phyloP scores from a whole-genome alignment of 164 flowering plant genomes.

The Aristolochia contorta region DNA sequence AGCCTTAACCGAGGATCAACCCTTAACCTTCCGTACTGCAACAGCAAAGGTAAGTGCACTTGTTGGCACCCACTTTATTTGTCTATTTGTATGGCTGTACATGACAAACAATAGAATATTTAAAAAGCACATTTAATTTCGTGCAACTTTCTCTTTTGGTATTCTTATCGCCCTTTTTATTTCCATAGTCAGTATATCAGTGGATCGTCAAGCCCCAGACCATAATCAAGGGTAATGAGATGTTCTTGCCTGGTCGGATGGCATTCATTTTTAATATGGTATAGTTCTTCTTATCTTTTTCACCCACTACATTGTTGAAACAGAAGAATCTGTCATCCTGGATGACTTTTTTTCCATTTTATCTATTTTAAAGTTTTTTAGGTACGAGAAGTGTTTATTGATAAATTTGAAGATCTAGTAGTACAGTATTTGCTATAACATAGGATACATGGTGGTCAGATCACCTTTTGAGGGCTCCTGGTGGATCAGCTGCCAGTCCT shows the following conservation, averaged over 20 bases:
- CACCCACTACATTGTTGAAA: neutral
- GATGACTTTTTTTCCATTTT: neutral
- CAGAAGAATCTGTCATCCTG: neutral
- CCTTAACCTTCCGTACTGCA: constrained; percentile 75
- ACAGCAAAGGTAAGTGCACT: constrained; percentile 57
- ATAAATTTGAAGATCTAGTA: too few species aligned
- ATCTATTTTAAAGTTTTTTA: neutral
- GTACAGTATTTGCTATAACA: too few species aligned
- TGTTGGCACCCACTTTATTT: neutral
- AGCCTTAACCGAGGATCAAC: constrained; percentile 63
- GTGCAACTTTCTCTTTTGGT: neutral
- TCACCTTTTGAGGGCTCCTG: too few species aligned
- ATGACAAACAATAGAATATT: too few species aligned
- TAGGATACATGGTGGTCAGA: too few species aligned
- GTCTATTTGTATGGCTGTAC: neutral
- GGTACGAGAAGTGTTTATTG: too few species aligned
- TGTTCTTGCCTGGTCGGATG: constrained; percentile 98
- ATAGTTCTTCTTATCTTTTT: constrained; percentile 9
- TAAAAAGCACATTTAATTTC: too few species aligned
- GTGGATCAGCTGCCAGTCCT: too few species aligned
- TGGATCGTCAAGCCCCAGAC: constrained; percentile 93
- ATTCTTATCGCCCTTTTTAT: neutral
- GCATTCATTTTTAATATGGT: constrained; percentile 85
- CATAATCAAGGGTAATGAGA: constrained; percentile 70
- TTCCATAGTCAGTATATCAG: constrained; percentile 75